phyloP scores from a whole-genome alignment of 2,329 filamentous ascomycete species.

The Colletotrichum tabaci region DNA sequence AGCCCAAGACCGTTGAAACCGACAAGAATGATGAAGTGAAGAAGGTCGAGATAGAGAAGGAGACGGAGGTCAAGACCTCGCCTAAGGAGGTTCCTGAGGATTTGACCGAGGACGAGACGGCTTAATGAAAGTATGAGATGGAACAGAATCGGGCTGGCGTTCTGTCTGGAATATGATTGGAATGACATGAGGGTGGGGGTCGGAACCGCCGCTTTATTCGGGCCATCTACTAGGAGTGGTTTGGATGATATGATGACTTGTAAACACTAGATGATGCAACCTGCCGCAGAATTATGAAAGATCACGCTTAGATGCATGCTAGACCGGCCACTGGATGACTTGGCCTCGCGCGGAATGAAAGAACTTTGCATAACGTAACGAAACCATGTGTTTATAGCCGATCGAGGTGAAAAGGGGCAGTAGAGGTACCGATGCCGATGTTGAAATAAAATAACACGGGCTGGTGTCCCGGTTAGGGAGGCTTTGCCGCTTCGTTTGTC shows the following conservation, averaged over 20 bases:
- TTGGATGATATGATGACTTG: slow-evolving; percentile 20
- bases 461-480: background rate
- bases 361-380: background rate
- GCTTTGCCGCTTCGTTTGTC: background rate
- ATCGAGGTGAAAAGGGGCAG: background rate
- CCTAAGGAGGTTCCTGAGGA: slow-evolving; percentile 44
- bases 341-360: background rate
- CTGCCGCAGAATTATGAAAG: background rate
- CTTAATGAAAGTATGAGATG: slow-evolving; percentile 5
- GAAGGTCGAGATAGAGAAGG: slow-evolving; percentile 44
- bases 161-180: slow-evolving; percentile 8
- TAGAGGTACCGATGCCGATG: no score
- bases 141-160: slow-evolving; percentile 4
- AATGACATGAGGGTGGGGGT: background rate
- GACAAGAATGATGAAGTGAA: background rate
- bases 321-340: background rate
- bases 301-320: slow-evolving; percentile 6
- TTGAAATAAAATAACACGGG: no score
- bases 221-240: slow-evolving; percentile 3
- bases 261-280: slow-evolving; percentile 16
- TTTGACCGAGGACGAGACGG: slow-evolving; percentile 22
- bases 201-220: background rate
- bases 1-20: slow-evolving; percentile 39
- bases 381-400: background rate
- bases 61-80: slow-evolving; percentile 45